Evolutionary conservation across 2,329 filamentous ascomycete genomes (phyloP), one percentile per base, ranked within the genome.

Genomic region (Xylariaceae sp.): DNA sequence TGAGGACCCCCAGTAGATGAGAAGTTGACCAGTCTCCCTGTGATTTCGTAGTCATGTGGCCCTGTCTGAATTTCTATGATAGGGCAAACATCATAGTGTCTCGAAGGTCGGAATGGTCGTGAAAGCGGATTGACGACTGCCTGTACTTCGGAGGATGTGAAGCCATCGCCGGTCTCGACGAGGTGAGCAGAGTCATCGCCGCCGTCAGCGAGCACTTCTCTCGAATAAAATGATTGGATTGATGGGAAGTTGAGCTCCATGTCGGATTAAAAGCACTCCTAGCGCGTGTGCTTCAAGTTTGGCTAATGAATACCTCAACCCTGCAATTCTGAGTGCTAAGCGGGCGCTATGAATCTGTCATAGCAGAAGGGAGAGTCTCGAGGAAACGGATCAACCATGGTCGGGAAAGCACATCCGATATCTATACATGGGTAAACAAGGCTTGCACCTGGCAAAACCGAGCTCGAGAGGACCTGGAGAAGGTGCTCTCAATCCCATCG

Each of bases 1-100:
- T 74, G 3, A 68, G 68, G 27, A 72, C 75, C 8, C 65, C 62
- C 37, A 37, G 58, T 37, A 5, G 73, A 67, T 32, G 79, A 76
- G 58, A 82, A 74, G 64, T 84, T 84, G 8, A 80, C 78, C 9
- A 85, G 65, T 31, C 82, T 72, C 1, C 82, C 82, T 37, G 71
- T 74, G 54, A 85, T 78, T 2, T 72, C 72, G 32, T 83, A 74
- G 49, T 75, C 70, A 34, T 69, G 69, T 0, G 77, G 77, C 0
- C 81, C 81, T 1, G 76, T 70, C 37, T 76, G 59, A 1, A 85
- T 69, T 3, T 74, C 65, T 5, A 68, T 71, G 34, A 84, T 79
- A 3, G 71, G 65, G 1, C 71, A 65, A 55, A 77, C 72, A 53
- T 78, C 71, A 53, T 82, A 82, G 6, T 72, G 67, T 11, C 73